These are phyloP conservation scores for Xylariaceae sp. DNA, from an alignment of 2,329 filamentous ascomycete species.

Conservation along the genomic window DNA sequence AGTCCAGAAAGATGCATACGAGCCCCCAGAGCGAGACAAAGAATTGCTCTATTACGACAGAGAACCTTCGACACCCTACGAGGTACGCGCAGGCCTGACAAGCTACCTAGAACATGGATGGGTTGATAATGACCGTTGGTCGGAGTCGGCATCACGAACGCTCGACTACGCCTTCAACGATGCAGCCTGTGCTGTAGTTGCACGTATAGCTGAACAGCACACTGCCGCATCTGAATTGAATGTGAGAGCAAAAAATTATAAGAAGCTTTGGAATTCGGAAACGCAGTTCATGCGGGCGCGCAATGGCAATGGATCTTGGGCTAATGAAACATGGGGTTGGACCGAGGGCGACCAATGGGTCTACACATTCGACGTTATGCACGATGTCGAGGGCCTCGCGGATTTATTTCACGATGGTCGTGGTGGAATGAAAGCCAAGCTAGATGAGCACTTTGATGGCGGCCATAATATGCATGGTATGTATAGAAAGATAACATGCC, in stretches of 20 bases:
- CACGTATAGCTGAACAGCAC: slow-evolving; percentile 35
- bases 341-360: slow-evolving; percentile 49
- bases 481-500: too few relatives aligned
- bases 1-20: slow-evolving; percentile 44
- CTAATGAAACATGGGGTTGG: slow-evolving; percentile 43
- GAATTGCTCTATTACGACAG: slow-evolving; percentile 46
- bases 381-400: slow-evolving; percentile 42
- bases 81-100: slow-evolving; percentile 45
- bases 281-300: slow-evolving; percentile 47
- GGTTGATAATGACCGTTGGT: slow-evolving; percentile 47
- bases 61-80: slow-evolving; percentile 43
- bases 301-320: slow-evolving; percentile 46
- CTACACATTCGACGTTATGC: slow-evolving; percentile 50
- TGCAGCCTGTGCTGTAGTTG: slow-evolving; percentile 42
- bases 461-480: slow-evolving; percentile 47
- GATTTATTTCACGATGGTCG: slow-evolving; percentile 37
- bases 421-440: slow-evolving; percentile 37
- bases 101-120: slow-evolving; percentile 43
- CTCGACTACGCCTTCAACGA: slow-evolving; percentile 49
- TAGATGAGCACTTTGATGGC: slow-evolving; percentile 44
- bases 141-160: slow-evolving; percentile 45
- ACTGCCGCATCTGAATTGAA: slow-evolving; percentile 32
- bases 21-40: slow-evolving; percentile 42
- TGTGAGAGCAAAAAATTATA: slow-evolving; percentile 40
- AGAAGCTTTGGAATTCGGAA: slow-evolving; percentile 40